Conservation (phyloP, 1,139 yeast genomes). For the Arxiozyma bovina region DNA sequence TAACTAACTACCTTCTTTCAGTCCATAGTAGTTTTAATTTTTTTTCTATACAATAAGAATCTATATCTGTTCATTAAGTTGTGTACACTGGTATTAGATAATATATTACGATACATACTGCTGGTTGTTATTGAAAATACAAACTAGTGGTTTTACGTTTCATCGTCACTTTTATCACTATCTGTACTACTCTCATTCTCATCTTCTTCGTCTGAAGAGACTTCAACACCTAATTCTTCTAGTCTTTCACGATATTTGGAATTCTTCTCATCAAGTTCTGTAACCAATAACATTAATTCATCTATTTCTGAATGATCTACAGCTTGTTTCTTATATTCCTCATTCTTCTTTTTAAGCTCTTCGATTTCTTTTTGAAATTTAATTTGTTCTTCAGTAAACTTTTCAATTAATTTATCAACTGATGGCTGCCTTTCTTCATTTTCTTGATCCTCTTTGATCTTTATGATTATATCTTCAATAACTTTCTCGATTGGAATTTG, state of each 20-base stretch:
- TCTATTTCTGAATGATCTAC: conserved; percentile 45
- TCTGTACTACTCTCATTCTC: conserved; percentile 41
- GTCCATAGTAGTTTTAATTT: too few species aligned
- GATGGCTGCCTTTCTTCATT: not conserved
- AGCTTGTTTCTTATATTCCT: conserved; percentile 10
- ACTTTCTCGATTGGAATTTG: not conserved
- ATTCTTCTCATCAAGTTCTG: conserved; percentile 65
- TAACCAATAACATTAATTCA: conserved; percentile 63
- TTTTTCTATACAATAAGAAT: too few species aligned
- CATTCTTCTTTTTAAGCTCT: conserved; percentile 10
- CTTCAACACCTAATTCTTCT: conserved; percentile 41
- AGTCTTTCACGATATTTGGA: conserved; percentile 49
- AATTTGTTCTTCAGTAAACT: not conserved
- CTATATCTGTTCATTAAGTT: too few species aligned
- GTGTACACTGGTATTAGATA: not conserved
- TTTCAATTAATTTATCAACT: not conserved
- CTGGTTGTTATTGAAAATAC: too few species aligned
- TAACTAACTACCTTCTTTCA: too few species aligned
- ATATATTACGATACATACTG: too few species aligned
- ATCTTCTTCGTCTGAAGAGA: conserved; percentile 46
- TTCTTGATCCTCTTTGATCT: not conserved
- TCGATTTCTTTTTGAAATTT: conserved; percentile 5
- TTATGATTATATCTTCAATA: not conserved
- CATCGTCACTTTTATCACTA: conserved; percentile 18
- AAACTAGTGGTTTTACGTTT: conserved; percentile 8